Base-by-base conservation (phyloP, 164 flowering plant species). In the Sedum album region DNA sequence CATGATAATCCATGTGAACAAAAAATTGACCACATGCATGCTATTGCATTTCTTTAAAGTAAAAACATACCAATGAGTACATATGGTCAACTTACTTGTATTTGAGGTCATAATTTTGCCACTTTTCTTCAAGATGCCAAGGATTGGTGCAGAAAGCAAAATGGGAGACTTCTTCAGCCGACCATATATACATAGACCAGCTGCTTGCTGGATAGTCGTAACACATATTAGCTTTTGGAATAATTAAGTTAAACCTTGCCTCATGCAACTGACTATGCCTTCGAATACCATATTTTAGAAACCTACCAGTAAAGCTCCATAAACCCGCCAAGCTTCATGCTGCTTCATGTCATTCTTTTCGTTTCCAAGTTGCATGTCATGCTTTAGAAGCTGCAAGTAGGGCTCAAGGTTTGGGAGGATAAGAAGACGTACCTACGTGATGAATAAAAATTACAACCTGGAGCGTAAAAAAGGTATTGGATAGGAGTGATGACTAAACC, bases 261-360 rank as follows among this genome's bases (percentile, higher is more conserved):
- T 39, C 36, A 31, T 0, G 41, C 4, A 1, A 42, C 17, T 2
- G 35, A 41, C 20, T 21, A 63, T 23, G 28, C 42, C 13, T 39
- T 10, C 36, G 18, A 4, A 31, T 5, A 67, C 17, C 41, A 48
- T 60, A 21, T 13, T 28, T 57, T 26, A 8, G 28, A 57, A 73
- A 67, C 84, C 76, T 68, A 94, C 97, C 89, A 84, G 72, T 72
- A 92, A 79, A 51, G 97, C 93, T 25, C 97, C 97, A 80, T 95
- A 88, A 26, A 92, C 97, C 49, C 80, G 86, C 94, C 96, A 89
- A 61, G 97, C 99, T 86, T 95, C 99, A 76, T 78, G 80, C 82
- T 96, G 88, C 81, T 84, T 92, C 72, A 80, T 73, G 77, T 85
- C 93, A 76, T 92, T 86, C 80, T 82, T 90, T 75, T 92, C 94